phyloP scores from a whole-genome alignment of 495 filamentous ascomycete genomes.

The Usnea hakonensis region DNA sequence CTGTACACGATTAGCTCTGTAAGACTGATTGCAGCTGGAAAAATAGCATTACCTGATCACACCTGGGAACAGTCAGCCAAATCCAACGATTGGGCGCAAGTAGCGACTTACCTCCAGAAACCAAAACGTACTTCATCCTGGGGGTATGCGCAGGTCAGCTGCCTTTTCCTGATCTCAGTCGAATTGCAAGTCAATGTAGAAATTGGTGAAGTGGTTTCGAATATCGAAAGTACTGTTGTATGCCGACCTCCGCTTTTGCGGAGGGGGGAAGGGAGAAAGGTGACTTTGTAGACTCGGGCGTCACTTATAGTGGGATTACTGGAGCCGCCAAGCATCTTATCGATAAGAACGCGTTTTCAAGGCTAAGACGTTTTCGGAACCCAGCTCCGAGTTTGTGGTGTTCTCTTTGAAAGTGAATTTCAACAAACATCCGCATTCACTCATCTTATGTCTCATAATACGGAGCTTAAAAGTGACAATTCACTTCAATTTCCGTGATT shows the following conservation, averaged over 20 bases:
- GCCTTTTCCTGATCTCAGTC: background rate
- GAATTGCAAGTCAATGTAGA: background rate
- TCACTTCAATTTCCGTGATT: too few species aligned
- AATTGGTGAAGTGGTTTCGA: background rate
- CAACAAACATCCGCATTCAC: too few species aligned
- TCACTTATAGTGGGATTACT: background rate
- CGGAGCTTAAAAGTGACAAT: too few species aligned
- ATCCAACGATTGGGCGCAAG: slow-evolving; percentile 12
- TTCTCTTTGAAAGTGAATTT: too few species aligned
- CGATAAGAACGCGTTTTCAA: slow-evolving; percentile 1
- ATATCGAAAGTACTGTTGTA: background rate
- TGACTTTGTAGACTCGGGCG: background rate
- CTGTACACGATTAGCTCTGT: slow-evolving; percentile 49
- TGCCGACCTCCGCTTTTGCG: slow-evolving; percentile 9
- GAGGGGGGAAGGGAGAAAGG: slow-evolving; percentile 3
- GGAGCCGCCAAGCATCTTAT: background rate
- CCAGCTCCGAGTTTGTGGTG: background rate
- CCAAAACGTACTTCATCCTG: slow-evolving; percentile 78
- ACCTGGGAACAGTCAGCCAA: slow-evolving; percentile 25
- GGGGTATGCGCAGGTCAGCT: slow-evolving; percentile 3
- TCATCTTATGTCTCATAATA: too few species aligned
- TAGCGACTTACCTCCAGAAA: slow-evolving; percentile 59
- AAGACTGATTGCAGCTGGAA: background rate
- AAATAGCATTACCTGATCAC: slow-evolving; percentile 12
- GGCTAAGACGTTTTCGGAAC: background rate